Percentiles rank a stretch among this genome's conserved stretches.
These are phyloP conservation scores for Hypoxylon rickii DNA, from an alignment of 495 filamentous ascomycete genomes.

Conservation along the genomic window DNA sequence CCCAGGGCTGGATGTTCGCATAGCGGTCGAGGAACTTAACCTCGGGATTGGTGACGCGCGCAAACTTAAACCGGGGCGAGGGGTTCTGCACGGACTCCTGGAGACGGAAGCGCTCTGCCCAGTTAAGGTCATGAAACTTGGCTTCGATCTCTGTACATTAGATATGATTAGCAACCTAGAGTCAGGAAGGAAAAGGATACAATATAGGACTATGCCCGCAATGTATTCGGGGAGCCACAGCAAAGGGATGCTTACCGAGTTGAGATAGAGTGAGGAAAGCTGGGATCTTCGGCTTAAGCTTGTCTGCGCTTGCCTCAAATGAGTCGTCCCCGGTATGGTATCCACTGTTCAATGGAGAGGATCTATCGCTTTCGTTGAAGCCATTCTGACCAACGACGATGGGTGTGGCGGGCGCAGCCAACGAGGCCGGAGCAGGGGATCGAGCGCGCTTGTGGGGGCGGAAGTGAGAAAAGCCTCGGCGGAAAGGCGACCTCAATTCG, in stretches of 20 bases:
- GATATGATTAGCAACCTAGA: constrained; percentile 13
- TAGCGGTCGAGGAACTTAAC: constrained; percentile 72
- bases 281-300: constrained; percentile 43
- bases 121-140: constrained; percentile 66
- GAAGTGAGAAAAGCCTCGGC: constrained; percentile 28
- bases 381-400: constrained; percentile 25
- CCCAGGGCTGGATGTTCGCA: constrained; percentile 83
- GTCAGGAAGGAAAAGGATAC: background rate
- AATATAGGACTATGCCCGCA: too few species aligned
- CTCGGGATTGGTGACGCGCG: constrained; percentile 55
- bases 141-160: constrained; percentile 48
- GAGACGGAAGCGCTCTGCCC: constrained; percentile 63
- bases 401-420: constrained; percentile 36
- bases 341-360: constrained; percentile 28
- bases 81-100: constrained; percentile 47
- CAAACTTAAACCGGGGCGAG: constrained; percentile 59
- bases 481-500: constrained; percentile 33
- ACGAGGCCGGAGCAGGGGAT: constrained; percentile 43
- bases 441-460: constrained; percentile 45
- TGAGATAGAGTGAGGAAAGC: constrained; percentile 47
- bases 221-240: too few species aligned
- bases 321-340: constrained; percentile 16
- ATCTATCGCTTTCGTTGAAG: constrained; percentile 33
- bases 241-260: constrained; percentile 44
- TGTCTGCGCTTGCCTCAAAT: constrained; percentile 1